These are phyloP conservation scores for Fraxinus baroniana DNA, from an alignment of 305 asterid genomes.

Conservation along the genomic window DNA sequence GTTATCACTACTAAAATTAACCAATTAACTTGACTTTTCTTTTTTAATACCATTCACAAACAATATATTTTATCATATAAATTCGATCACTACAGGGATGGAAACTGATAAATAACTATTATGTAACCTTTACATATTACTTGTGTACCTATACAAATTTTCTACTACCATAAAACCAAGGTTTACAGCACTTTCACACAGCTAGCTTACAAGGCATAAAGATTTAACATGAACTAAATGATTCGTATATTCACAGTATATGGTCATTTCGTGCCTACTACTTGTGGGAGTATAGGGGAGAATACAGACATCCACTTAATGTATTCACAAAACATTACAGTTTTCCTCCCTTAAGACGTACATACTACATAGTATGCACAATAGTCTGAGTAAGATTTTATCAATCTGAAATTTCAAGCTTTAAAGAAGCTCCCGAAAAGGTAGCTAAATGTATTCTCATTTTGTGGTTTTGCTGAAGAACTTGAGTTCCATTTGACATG, in stretches of 20 bases:
- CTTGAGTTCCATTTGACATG: conserved; percentile 51
- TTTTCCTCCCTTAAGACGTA: background rate
- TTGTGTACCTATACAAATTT: conserved; percentile 6
- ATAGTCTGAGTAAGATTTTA: conserved; percentile 22
- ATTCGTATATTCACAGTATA: conserved; percentile 34
- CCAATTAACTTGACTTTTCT: no score
- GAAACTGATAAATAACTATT: background rate
- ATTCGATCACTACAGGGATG: background rate
- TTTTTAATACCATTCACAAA: background rate
- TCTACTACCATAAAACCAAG: conserved; percentile 2
- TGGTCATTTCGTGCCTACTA: conserved; percentile 20
- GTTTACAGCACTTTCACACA: conserved; percentile 14
- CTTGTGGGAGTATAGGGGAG: background rate
- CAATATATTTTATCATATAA: background rate
- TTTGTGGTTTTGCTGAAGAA: conserved; percentile 34
- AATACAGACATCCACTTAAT: conserved; percentile 19
- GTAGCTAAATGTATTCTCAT: conserved; percentile 54
- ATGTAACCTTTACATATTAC: conserved; percentile 16
- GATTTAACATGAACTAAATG: conserved; percentile 28
- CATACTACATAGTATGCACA: conserved; percentile 17
- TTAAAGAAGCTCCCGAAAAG: conserved; percentile 55
- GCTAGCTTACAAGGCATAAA: conserved; percentile 20
- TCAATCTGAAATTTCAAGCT: conserved; percentile 35
- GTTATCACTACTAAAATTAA: no score
- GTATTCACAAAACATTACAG: conserved; percentile 8